These are phyloP conservation scores for Fallopia convolvulus DNA, from an alignment of 148 eudicot genomes.

Conservation along the genomic window DNA sequence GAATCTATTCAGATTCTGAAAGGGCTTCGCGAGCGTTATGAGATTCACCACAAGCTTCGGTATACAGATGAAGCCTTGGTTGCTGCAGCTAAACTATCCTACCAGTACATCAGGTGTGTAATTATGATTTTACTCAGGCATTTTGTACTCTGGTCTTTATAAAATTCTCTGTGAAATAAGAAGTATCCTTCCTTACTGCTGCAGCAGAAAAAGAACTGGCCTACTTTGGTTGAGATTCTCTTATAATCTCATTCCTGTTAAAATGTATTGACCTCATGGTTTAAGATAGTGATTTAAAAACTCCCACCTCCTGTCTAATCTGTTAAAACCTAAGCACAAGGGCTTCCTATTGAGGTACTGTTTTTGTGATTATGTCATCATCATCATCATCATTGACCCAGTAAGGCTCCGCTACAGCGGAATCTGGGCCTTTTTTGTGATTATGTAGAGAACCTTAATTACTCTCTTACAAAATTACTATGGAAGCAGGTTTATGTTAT, in stretches of 20 bases:
- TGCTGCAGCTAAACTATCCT: constrained; percentile 19
- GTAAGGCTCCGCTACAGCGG: no score
- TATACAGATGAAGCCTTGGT: constrained; percentile 19
- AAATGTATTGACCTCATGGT: not conserved
- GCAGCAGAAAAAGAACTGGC: not conserved
- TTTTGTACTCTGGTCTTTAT: not conserved
- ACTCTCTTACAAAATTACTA: not conserved
- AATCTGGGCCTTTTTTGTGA: no score
- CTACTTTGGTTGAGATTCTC: not conserved
- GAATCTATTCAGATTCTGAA: constrained; percentile 80
- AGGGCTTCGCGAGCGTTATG: constrained; percentile 88
- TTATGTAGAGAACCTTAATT: not conserved
- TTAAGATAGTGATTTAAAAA: not conserved
- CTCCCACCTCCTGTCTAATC: not conserved
- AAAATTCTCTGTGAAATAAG: not conserved
- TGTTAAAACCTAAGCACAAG: not conserved
- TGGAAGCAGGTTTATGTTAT: not conserved
- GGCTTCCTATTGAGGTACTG: not conserved
- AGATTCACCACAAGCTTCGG: constrained; percentile 32
- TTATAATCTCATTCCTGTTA: not conserved
- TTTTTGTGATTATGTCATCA: not conserved
- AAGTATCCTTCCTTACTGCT: not conserved
- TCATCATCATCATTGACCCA: no score
- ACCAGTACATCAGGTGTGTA: constrained; percentile 17
- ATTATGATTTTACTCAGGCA: not conserved